These are phyloP conservation scores for Sindora glabra DNA, from an alignment of 306 rosid genomes.

Conservation along the genomic window DNA sequence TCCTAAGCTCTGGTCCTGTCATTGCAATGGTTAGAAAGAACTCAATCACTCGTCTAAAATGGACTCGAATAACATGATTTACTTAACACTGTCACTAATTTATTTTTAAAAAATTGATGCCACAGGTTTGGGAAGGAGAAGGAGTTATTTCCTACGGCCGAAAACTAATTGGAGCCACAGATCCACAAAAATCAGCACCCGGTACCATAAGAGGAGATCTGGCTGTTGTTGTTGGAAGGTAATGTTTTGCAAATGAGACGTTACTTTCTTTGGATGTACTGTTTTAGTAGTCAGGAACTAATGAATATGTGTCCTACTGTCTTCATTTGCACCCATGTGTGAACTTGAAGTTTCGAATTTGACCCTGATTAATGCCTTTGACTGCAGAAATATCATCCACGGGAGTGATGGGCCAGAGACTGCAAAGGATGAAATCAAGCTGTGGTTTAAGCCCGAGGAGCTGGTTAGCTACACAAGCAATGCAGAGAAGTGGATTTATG, in stretches of 20 bases:
- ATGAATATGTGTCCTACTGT: too few species aligned
- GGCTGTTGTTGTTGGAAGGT: constrained; percentile 97
- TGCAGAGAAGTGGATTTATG: constrained; percentile 90
- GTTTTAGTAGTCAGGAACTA: too few species aligned
- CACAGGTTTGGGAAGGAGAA: constrained; percentile 95
- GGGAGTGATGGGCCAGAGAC: constrained; percentile 99
- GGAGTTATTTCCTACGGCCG: constrained; percentile 86
- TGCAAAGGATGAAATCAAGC: constrained; percentile 71
- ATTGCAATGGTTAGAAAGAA: constrained; percentile 77
- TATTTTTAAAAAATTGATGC: neutral
- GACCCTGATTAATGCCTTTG: neutral
- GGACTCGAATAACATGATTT: neutral
- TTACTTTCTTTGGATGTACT: too few species aligned
- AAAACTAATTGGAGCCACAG: constrained; percentile 91
- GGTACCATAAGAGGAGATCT: constrained; percentile 96
- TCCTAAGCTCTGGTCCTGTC: constrained; percentile 94
- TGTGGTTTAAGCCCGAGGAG: constrained; percentile 92
- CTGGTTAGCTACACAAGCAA: constrained; percentile 80
- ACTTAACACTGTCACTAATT: neutral
- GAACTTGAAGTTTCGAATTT: too few species aligned
- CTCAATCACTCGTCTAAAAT: neutral
- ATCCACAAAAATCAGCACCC: constrained; percentile 94
- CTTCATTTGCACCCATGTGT: too few species aligned
- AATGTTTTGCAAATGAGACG: neutral
- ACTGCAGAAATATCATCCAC: constrained; percentile 80